Evolutionary conservation across 1,139 yeast species (phyloP), one percentile per base, ranked within the genome.

Genomic region (Saccharomyces pastorianus): DNA sequence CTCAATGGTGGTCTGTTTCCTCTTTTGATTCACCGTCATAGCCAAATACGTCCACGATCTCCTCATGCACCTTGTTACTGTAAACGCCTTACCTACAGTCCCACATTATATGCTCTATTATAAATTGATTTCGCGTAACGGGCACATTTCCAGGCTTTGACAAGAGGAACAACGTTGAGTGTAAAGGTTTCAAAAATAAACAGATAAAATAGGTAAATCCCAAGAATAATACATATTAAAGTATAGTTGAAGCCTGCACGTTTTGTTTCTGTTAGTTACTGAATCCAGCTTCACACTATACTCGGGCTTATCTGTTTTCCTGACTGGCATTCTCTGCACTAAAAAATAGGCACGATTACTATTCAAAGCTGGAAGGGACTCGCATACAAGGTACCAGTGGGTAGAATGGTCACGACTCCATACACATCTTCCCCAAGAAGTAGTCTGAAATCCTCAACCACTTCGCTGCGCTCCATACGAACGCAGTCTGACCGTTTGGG

Each of bases 1-100:
- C 20, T 56, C 58, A 14, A 63, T 61, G 2, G 59, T 53, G 5
- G 56, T 50, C 32, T 55, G 58, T 49, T 54, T 56, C 47, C 58
- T 61, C 54, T 61, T 61, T n/a, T 41, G 42, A 20, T 46, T 49
- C 4, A 50, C 50, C 9, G 55, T 50, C 56, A 53, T 54, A 17
- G 8, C 42, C 20, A 29, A 31, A 34, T 41, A 14, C n/a, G 31
- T 46, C 26, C 27, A n/a, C 14, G 23, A 44, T 26, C 49, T 50
- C 31, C 44, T 48, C 26, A 23, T 27, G 23, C 29, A 20, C 29
- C 51, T 46, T 20, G n/a, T 38, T 8, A 34, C 2, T 26, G 20
- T 26, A 32, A 34, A 3, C 42, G 42, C 11, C 42, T 8, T 38
- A 4, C 8, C 6, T 9, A 38, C 2, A 8, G 23, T 38, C 42